Percentiles rank a stretch among this genome's conserved stretches.
phyloP scores from a whole-genome alignment of 1,139 yeast genomes.

The Candida mesenterica region DNA sequence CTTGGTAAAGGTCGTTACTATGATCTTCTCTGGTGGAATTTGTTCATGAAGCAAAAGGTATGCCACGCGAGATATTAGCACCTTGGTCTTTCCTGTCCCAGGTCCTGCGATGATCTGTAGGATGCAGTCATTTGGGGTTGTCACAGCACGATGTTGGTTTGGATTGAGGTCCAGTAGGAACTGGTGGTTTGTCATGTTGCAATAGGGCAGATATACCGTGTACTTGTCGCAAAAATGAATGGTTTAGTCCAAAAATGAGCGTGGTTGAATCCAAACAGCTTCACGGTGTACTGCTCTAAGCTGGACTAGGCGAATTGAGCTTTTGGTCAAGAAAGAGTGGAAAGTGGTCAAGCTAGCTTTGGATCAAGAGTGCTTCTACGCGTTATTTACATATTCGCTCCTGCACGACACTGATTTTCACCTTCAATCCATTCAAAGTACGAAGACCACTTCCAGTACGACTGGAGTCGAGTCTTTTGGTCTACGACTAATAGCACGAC shows the following conservation, averaged over 20 bases:
- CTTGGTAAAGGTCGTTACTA: conserved; percentile 89
- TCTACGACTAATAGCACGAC: too few species aligned
- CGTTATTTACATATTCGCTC: background rate
- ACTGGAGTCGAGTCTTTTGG: too few species aligned
- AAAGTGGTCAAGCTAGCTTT: background rate
- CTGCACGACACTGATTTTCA: background rate
- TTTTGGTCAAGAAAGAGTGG: too few species aligned
- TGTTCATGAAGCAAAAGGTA: conserved; percentile 52
- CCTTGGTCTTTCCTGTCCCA: conserved; percentile 85
- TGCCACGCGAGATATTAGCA: conserved; percentile 76
- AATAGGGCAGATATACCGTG: too few species aligned
- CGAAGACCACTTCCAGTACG: too few species aligned
- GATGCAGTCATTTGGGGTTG: conserved; percentile 48
- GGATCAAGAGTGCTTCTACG: background rate
- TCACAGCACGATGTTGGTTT: conserved; percentile 62
- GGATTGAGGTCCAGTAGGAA: conserved; percentile 42
- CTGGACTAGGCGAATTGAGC: too few species aligned
- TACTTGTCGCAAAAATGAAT: too few species aligned
- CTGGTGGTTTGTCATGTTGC: background rate
- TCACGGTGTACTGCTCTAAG: too few species aligned
- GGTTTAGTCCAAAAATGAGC: too few species aligned
- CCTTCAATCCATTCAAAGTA: too few species aligned
- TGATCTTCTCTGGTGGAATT: conserved; percentile 56
- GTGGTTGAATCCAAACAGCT: too few species aligned
- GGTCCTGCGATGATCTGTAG: conserved; percentile 91